Percentiles rank a stretch among this genome's conserved stretches.
Evolutionary conservation across 225 moss, liverwort and hornwort genomes (phyloP).

Genomic region (Sphagnum contortum): DNA sequence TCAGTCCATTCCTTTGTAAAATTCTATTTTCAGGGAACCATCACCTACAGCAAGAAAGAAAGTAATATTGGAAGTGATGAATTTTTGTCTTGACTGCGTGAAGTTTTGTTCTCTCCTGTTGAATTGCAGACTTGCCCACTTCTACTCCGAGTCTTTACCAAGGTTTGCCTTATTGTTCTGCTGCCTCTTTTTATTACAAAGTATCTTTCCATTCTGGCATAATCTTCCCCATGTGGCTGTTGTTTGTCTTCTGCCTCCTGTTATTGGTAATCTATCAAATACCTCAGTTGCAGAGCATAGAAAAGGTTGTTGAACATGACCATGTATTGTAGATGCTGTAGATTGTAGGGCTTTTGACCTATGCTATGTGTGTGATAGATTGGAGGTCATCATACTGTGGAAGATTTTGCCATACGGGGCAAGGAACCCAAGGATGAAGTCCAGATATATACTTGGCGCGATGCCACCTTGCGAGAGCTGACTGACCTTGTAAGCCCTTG

Average conservation of each 20-base stretch:
- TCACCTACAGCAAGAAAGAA: too few relatives aligned
- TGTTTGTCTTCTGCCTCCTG: not conserved
- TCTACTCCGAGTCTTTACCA: constrained; percentile 95
- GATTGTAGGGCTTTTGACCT: too few relatives aligned
- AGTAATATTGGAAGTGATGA: too few relatives aligned
- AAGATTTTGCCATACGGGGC: constrained; percentile 83
- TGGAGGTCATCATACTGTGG: constrained; percentile 83
- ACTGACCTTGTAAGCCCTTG: constrained; percentile 70
- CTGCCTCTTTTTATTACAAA: not conserved
- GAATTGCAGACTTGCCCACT: constrained; percentile 86
- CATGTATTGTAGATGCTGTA: too few relatives aligned
- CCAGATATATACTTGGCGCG: constrained; percentile 99
- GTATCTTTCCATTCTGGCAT: not conserved
- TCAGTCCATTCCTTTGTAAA: too few relatives aligned
- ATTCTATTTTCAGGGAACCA: too few relatives aligned
- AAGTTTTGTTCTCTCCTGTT: not conserved
- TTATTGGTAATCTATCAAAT: too few relatives aligned
- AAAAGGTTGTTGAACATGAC: too few relatives aligned
- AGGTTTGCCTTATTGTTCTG: constrained; percentile 27
- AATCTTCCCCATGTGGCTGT: not conserved
- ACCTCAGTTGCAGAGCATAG: too few relatives aligned
- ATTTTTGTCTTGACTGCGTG: too few relatives aligned
- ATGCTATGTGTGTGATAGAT: constrained; percentile 22
- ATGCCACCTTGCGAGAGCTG: constrained; percentile 96
- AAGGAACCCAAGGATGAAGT: constrained; percentile 99